Percentiles rank a stretch among this genome's conserved stretches.
Conservation (phyloP, 768 basidiomycete species). For the Suillus luteus region DNA sequence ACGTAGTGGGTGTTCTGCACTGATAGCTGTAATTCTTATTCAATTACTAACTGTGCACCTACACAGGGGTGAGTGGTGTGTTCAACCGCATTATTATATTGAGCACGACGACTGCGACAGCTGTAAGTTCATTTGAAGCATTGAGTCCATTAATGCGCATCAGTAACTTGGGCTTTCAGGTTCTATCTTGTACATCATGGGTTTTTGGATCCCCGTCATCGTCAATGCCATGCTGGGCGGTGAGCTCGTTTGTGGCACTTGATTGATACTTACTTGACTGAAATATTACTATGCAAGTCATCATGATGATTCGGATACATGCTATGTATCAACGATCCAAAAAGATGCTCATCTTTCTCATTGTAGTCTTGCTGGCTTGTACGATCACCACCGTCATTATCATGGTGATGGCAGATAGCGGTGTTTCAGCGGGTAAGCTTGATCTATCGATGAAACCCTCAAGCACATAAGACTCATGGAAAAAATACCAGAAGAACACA, state of each 20-base stretch:
- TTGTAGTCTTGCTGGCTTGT: neutral
- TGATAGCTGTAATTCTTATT: neutral
- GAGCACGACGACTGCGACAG: neutral
- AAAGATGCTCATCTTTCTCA: neutral
- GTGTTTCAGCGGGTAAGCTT: neutral
- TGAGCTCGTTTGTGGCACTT: neutral
- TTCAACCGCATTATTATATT: neutral
- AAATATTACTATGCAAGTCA: neutral
- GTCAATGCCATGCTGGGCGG: neutral
- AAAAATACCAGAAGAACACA: neutral
- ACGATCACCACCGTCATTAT: neutral
- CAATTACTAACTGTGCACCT: neutral
- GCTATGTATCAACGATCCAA: neutral
- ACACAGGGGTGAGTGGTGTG: neutral
- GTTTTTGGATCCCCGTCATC: neutral
- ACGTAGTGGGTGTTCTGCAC: neutral
- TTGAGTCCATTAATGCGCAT: neutral
- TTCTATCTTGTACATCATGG: rapidly evolving
- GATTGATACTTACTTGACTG: neutral
- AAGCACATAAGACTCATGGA: neutral
- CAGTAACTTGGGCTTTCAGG: neutral
- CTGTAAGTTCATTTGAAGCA: neutral
- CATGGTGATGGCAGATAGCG: neutral
- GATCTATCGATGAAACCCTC: neutral
- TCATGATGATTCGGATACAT: neutral